phyloP scores from a whole-genome alignment of 2,329 filamentous ascomycete species.

The Magnaporthiopsis rhizophila region DNA sequence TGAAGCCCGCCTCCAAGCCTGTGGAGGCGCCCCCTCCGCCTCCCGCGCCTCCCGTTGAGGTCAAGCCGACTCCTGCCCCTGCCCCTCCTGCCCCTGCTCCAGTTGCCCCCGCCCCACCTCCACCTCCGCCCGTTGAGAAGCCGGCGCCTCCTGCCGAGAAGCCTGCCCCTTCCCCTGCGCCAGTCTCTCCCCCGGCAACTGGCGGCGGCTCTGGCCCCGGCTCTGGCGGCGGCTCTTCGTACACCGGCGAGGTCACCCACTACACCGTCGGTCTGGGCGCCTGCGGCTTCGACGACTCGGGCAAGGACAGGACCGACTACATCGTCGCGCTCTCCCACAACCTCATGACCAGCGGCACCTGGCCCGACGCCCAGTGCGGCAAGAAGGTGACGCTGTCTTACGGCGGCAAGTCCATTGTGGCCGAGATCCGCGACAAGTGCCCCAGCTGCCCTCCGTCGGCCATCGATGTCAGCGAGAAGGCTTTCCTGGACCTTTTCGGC shows the following conservation, averaged over 20 bases:
- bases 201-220: constrained; percentile 14
- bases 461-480: constrained; percentile 40
- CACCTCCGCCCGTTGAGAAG: constrained; percentile 14
- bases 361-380: constrained; percentile 64
- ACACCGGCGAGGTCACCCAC: constrained; percentile 63
- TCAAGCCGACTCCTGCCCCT: neutral
- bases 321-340: constrained; percentile 61
- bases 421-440: constrained; percentile 67
- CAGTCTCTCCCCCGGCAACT: constrained; percentile 14
- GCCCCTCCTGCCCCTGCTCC: neutral
- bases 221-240: constrained; percentile 22
- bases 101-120: neutral
- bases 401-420: constrained; percentile 46
- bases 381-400: constrained; percentile 56
- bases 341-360: constrained; percentile 57
- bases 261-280: constrained; percentile 61
- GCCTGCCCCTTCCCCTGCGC: no score
- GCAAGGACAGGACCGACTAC: constrained; percentile 43
- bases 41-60: neutral
- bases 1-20: constrained; percentile 1
- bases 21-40: constrained; percentile 5
- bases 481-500: constrained; percentile 44
- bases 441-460: constrained; percentile 49
- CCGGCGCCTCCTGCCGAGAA: no score
- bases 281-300: constrained; percentile 57